Evolutionary conservation across 2,329 filamentous ascomycete species (phyloP).

Genomic region (Xylaria sp.): DNA sequence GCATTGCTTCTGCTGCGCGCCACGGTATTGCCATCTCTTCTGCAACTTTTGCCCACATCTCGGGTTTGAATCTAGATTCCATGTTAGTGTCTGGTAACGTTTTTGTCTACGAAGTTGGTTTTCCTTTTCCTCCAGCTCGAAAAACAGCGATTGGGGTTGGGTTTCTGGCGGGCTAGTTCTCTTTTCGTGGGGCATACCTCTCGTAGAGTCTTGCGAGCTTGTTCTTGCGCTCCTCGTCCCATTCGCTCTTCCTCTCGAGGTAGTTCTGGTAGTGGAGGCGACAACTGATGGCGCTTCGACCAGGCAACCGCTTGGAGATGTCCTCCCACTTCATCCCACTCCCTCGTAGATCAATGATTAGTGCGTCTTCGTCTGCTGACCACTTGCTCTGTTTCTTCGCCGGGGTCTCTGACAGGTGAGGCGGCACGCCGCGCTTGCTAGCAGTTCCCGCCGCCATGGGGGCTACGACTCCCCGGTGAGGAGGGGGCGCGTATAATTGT

Average conservation of each 20-base stretch:
- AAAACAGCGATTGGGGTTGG: conserved; percentile 13
- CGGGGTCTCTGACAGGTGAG: conserved; percentile 71
- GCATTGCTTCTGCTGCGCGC: conserved; percentile 97
- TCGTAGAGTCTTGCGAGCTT: conserved; percentile 95
- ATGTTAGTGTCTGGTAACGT: conserved; percentile 43
- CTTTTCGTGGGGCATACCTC: conserved; percentile 70
- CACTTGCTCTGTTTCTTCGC: conserved; percentile 98
- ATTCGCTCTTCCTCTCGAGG: conserved; percentile 89
- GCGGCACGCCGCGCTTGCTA: conserved; percentile 63
- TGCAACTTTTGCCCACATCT: conserved; percentile 97
- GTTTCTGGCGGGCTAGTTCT: conserved; percentile 16
- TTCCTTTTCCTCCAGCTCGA: conserved; percentile 2
- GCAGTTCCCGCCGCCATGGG: conserved; percentile 47
- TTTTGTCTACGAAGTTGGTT: conserved; percentile 9
- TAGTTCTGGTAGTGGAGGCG: conserved; percentile 98
- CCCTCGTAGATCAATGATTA: conserved; percentile 91
- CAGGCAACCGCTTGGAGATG: conserved; percentile 90
- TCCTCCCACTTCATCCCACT: conserved; percentile 99
- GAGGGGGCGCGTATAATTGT: conserved; percentile 44
- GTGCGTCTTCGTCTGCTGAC: conserved; percentile 91
- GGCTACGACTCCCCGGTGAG: conserved; percentile 48
- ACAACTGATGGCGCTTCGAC: conserved; percentile 93
- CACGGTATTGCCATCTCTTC: conserved; percentile 96
- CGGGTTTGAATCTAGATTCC: conserved; percentile 83
- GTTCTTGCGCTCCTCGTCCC: conserved; percentile 98